Evolutionary conservation across 768 basidiomycete genomes (phyloP), one percentile per base, ranked within the genome.

Genomic region (Mycena albidolilacea): DNA sequence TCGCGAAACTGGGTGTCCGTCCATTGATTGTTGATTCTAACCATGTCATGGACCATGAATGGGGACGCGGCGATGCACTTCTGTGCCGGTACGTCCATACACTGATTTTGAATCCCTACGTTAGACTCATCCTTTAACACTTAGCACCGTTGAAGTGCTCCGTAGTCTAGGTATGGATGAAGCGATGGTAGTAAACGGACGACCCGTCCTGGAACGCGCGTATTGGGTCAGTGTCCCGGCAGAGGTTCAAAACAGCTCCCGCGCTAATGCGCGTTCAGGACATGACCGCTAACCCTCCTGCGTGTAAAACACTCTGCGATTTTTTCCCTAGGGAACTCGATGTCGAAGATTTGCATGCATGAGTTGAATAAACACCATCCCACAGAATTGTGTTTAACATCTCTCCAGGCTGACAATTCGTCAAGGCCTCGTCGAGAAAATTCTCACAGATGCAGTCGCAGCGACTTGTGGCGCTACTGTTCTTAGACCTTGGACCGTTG

Each of bases 41-140:
- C 57, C 63, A 50, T 17, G 50, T 64, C 46, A 65, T 48, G 23
- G 70, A 71, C 48, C 70, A 71, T 21, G 70, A 71, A 65, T 71
- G 46, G 46, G 69, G 70, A 3, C 70, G 70, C 0, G 70, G 70
- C 6, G 70, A 71, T 14, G 70, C 57, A 2, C 64, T 71, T 2
- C 38, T 71, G 5, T 71, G 70, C 46, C 43, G 70, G 70, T 65
- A 11, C 41, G 70, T 30, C 30, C 30, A 30, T 10, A 9, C 21
- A 30, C 8, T 1, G 44, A 6, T 19, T 8, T 10, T 30, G 19
- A 11, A 1, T 30, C 2, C 2, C 1, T 38, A 30, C 30, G 30
- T 4, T 15, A 23, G 17, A 0, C 11, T 15, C 19, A 50, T 38
- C 55, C 39, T 2, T 19, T 14, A 0, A 35, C 38, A 11, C 0